phyloP scores from a whole-genome alignment of 164 flowering plant genomes.

The Tetracentron sinense region DNA sequence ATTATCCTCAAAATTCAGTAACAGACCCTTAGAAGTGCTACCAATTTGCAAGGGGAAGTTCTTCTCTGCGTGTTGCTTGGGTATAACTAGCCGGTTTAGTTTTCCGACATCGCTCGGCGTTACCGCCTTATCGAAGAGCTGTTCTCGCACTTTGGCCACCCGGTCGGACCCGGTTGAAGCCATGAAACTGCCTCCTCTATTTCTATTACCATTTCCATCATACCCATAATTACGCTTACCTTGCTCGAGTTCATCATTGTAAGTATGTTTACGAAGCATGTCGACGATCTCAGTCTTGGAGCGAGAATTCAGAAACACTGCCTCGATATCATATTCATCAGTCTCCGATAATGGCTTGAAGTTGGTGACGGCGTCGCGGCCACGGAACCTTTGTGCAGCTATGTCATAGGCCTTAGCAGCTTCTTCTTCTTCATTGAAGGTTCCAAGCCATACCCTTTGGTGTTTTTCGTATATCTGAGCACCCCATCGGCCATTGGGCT shows the following conservation, averaged over 20 bases:
- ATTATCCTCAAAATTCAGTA: too few species aligned
- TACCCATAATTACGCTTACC: slow-evolving; percentile 35
- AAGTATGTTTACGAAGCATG: slow-evolving; percentile 87
- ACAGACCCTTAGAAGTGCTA: slow-evolving; percentile 42
- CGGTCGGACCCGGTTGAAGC: slow-evolving; percentile 14
- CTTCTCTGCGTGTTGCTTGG: too few species aligned
- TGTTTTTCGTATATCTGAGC: slow-evolving; percentile 98
- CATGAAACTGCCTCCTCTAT: neutral
- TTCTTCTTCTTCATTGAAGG: slow-evolving; percentile 81
- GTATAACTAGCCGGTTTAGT: too few species aligned
- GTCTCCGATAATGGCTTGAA: slow-evolving; percentile 46
- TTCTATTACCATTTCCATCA: slow-evolving; percentile 6
- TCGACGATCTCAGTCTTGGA: slow-evolving; percentile 88
- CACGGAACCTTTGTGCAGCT: slow-evolving; percentile 84
- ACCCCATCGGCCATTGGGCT: too few species aligned
- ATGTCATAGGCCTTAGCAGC: slow-evolving; percentile 84
- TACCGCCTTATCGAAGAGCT: slow-evolving; percentile 77
- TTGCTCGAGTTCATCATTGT: slow-evolving; percentile 77
- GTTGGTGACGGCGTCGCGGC: slow-evolving; percentile 86
- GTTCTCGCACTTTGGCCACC: slow-evolving; percentile 33
- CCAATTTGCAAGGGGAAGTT: slow-evolving; percentile 63
- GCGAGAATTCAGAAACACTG: slow-evolving; percentile 54
- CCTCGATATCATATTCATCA: slow-evolving; percentile 38
- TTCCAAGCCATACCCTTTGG: slow-evolving; percentile 94
- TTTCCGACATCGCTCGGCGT: slow-evolving; percentile 99